Conservation (phyloP, 2,329 filamentous ascomycete genomes). For the Ascosphaera aggregata region DNA sequence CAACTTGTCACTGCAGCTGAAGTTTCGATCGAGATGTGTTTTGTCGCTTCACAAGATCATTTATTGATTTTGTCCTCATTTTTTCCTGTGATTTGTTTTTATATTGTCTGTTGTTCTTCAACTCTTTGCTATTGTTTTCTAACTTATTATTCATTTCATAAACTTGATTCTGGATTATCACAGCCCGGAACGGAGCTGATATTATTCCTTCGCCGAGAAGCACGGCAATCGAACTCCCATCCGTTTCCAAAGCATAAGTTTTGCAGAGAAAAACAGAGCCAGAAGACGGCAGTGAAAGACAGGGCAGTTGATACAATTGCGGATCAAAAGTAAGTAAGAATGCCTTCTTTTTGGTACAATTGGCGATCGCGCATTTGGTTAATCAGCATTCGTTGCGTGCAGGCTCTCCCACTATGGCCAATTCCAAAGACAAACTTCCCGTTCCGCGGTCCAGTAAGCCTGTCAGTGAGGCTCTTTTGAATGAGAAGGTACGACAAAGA, state of each 20-base stretch:
- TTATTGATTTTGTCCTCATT: too few species aligned
- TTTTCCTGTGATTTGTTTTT: too few species aligned
- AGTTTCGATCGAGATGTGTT: too few species aligned
- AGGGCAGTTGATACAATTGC: too few species aligned
- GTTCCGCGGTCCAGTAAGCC: slow-evolving; percentile 50
- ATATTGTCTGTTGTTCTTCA: too few species aligned
- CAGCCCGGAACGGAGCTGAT: too few species aligned
- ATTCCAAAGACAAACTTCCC: slow-evolving; percentile 30
- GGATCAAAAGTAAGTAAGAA: too few species aligned
- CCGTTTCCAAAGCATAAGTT: neutral
- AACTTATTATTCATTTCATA: too few species aligned
- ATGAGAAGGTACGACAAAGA: slow-evolving; percentile 62
- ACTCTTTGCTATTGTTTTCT: too few species aligned
- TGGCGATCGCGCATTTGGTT: neutral
- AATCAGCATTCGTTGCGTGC: slow-evolving; percentile 1
- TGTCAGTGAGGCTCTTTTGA: slow-evolving; percentile 91
- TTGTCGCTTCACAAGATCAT: too few species aligned
- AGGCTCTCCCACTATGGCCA: slow-evolving; percentile 27
- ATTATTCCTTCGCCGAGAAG: neutral
- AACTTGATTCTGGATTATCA: too few species aligned
- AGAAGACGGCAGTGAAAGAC: slow-evolving; percentile 1
- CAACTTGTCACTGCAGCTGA: too few species aligned
- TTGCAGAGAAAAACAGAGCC: slow-evolving; percentile 2
- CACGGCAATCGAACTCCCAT: neutral
- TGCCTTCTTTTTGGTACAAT: neutral